A percentile compares a stretch with the other conserved stretches of the same genome.
These are phyloP conservation scores for Flaveria trinervia DNA, from an alignment of 129 eudicot genomes.

Conservation along the genomic window DNA sequence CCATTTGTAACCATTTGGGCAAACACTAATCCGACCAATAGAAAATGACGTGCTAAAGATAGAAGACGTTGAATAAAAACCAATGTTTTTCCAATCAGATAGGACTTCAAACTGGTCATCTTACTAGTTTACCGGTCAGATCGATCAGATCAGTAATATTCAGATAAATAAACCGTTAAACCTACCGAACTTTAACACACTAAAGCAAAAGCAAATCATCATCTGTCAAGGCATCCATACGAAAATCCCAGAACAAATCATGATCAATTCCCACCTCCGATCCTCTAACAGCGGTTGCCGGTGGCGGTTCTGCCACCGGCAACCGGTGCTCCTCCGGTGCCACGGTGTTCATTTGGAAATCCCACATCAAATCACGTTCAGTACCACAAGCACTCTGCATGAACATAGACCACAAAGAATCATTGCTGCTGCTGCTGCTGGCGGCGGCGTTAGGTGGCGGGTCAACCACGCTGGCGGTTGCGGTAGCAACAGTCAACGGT, in stretches of 20 bases:
- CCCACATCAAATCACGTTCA: constrained; percentile 30
- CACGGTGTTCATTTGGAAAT: constrained; percentile 19
- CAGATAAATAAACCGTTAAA: not conserved
- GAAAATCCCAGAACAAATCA: constrained; percentile 40
- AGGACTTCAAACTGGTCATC: too few relatives aligned
- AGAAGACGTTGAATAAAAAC: too few relatives aligned
- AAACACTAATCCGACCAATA: too few relatives aligned
- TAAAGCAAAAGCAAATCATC: constrained; percentile 38
- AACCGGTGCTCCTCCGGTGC: constrained; percentile 17
- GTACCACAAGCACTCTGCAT: constrained; percentile 5
- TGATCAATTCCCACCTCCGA: constrained; percentile 34
- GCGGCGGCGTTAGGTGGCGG: constrained; percentile 16
- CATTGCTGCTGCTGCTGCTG: constrained; percentile 1
- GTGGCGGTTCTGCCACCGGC: constrained; percentile 30
- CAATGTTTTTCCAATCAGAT: too few relatives aligned
- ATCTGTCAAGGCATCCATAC: constrained; percentile 39
- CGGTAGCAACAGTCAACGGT: not conserved
- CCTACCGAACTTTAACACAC: not conserved
- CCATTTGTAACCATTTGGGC: too few relatives aligned
- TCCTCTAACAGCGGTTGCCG: not conserved
- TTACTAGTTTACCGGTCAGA: too few relatives aligned
- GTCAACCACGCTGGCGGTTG: not conserved
- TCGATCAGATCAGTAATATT: not conserved
- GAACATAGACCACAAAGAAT: constrained; percentile 36
- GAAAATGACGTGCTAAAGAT: too few relatives aligned